Base-by-base conservation (phyloP, 495 filamentous ascomycete species). In the Cenococcum geophilum region DNA sequence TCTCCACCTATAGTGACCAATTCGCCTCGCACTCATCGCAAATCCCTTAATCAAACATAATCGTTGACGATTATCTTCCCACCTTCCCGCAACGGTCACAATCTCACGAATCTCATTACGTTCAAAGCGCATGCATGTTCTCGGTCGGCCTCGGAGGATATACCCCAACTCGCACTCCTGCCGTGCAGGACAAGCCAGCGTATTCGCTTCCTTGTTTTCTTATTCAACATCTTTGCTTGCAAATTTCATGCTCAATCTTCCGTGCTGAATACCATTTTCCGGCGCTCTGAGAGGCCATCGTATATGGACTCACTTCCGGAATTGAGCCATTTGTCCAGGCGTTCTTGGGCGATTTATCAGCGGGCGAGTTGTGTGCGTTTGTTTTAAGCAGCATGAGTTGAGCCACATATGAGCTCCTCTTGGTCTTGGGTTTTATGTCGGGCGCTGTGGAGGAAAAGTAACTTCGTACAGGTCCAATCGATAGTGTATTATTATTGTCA, bases 61-160 rank as follows among this genome's bases (percentile, higher is more conserved):
- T 32, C 6, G 27, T 32, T 32, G 27, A 32, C 27, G 27, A 32
- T 32, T 32, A 32, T 32, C 27, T n/a, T 35, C 53, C 20, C 36
- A 35, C 23, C 53, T 36, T 23, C 16, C 37, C 36, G 42, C 40
- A 27, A 43, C 58, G 25, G n/a, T 12, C 49, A 9, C 16, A 37
- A 3, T 36, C 11, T 43, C 25, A 60, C 58, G 58, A 53, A 20
- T 60, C 42, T 45, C 50, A 40, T 60, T 60, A 8, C 16, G 11
- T 45, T 54, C 35, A 4, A 54, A 54, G 54, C 47, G 57, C 36
- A 40, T 25, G 18, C 45, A n/a, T 16, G 42, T 10, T 58, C 23
- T 55, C 25, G 18, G 48, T 27, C 20, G 18, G 32, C 21, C n/a
- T 27, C 49, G 49, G 49, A 54, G 58, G 58, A 60, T 60, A 60